phyloP scores from a whole-genome alignment of 2,329 filamentous ascomycete species.

The Apiospora hydei region DNA sequence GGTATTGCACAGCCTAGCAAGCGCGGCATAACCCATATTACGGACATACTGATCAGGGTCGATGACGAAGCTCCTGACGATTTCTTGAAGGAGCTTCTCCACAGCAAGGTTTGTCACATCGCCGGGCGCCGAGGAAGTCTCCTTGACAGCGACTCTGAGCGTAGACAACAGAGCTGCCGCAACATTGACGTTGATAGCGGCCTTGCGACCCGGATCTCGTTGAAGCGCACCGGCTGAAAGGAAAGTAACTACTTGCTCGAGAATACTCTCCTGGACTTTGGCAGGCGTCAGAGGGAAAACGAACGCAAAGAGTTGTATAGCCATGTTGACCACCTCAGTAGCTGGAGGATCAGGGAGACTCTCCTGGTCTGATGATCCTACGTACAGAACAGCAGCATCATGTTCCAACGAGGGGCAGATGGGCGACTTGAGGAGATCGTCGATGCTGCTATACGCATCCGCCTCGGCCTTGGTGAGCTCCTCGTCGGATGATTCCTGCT shows the following conservation, averaged over 20 bases:
- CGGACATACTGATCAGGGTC: constrained; percentile 88
- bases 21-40: constrained; percentile 81
- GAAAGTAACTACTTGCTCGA: constrained; percentile 93
- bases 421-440: constrained; percentile 69
- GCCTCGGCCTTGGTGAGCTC: constrained; percentile 28
- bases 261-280: constrained; percentile 93
- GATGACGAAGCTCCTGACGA: constrained; percentile 74
- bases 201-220: constrained; percentile 85
- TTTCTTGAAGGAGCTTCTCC: constrained; percentile 84
- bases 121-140: constrained; percentile 76
- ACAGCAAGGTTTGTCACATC: constrained; percentile 78
- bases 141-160: constrained; percentile 83
- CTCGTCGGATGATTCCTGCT: constrained; percentile 52
- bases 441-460: constrained; percentile 69
- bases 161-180: constrained; percentile 81
- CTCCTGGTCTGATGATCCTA: constrained; percentile 58
- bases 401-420: constrained; percentile 87
- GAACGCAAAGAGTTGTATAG: constrained; percentile 91
- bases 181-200: constrained; percentile 90
- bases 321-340: constrained; percentile 93
- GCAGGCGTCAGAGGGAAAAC: constrained; percentile 87
- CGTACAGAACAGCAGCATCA: constrained; percentile 83
- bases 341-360: constrained; percentile 78
- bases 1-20: constrained; percentile 83
- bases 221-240: constrained; percentile 81